Conservation (phyloP, 148 eudicot species). For the Simmondsia chinensis region DNA sequence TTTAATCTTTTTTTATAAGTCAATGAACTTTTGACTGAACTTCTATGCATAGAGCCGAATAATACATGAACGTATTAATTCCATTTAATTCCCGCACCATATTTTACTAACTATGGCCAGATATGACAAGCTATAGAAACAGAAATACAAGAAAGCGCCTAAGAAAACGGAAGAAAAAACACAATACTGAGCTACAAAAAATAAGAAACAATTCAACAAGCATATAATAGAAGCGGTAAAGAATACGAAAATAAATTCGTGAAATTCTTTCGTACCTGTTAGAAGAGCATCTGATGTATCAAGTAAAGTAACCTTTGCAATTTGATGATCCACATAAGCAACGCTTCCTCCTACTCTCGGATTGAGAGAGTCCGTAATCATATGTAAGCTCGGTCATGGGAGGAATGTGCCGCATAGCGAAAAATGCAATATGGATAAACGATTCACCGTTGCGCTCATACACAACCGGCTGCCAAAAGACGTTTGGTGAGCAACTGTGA, state of each 20-base stretch:
- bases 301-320: conserved; percentile 81
- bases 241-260: no score
- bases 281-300: conserved; percentile 5
- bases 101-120: no score
- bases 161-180: neutral
- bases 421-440: conserved; percentile 64
- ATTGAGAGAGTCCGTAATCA: conserved; percentile 63
- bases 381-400: conserved; percentile 88
- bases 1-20: no score
- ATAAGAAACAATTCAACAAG: no score
- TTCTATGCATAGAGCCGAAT: no score
- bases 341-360: conserved; percentile 52
- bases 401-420: conserved; percentile 72
- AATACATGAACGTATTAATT: no score
- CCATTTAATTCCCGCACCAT: no score
- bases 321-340: conserved; percentile 70
- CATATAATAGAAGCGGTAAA: no score
- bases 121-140: no score
- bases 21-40: no score
- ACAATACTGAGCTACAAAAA: neutral
- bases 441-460: conserved; percentile 52
- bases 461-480: conserved; percentile 77
- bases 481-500: conserved; percentile 87
- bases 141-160: no score
- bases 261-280: conserved; percentile 9